Conservation (phyloP, 768 basidiomycete genomes). For the Boletus barrowsii region DNA sequence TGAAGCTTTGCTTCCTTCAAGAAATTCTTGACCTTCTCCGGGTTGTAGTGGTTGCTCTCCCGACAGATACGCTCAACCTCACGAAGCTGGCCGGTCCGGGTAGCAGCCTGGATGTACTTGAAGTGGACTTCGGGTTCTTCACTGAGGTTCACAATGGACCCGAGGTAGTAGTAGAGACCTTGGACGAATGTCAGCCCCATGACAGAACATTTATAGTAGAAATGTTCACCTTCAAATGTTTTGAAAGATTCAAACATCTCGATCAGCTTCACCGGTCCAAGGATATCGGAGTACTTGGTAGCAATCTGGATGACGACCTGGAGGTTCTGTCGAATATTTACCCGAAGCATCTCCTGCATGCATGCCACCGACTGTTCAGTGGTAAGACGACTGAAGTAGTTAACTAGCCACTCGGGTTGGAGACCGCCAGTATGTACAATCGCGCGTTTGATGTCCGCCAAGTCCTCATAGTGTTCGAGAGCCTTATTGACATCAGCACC, state of each 20-base stretch:
- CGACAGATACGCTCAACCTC: constrained; percentile 99
- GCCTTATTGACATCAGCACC: constrained; percentile 54
- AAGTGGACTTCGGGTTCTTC: constrained; percentile 97
- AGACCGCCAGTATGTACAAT: constrained; percentile 89
- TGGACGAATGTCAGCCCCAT: not conserved
- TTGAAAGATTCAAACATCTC: constrained; percentile 99
- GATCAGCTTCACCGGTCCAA: constrained; percentile 95
- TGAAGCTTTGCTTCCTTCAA: constrained; percentile 96
- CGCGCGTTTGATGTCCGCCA: constrained; percentile 98
- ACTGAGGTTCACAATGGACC: constrained; percentile 95
- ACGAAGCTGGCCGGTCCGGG: constrained; percentile 95
- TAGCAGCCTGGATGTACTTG: constrained; percentile 99
- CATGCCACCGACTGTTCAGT: constrained; percentile 97
- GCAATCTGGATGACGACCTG: constrained; percentile 96
- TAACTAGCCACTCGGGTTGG: constrained; percentile 93
- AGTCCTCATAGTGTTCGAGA: constrained; percentile 95
- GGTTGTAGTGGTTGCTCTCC: constrained; percentile 96
- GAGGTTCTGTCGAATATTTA: constrained; percentile 97
- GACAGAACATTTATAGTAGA: not conserved
- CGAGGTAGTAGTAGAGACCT: constrained; percentile 98
- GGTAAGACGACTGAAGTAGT: constrained; percentile 94
- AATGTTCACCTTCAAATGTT: constrained; percentile 80
- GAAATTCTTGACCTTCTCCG: constrained; percentile 99
- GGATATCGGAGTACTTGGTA: constrained; percentile 97
- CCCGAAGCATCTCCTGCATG: constrained; percentile 93